phyloP scores from a whole-genome alignment of 257 asterid genomes.

The Cinchona pubescens region DNA sequence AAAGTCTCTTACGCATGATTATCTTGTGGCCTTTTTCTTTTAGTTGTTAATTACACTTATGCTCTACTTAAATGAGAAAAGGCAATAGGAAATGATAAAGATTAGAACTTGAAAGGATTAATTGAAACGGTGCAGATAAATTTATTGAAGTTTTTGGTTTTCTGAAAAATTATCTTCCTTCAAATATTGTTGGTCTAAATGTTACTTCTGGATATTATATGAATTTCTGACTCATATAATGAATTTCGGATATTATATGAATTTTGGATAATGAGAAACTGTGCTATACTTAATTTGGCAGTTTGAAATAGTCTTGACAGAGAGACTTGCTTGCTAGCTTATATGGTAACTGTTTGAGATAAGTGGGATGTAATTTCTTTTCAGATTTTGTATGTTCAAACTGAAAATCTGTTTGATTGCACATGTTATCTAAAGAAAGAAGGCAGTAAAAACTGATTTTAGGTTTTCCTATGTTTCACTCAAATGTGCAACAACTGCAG shows the following conservation, averaged over 20 bases:
- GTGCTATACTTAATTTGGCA: not conserved
- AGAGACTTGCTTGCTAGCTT: not conserved
- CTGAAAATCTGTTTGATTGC: too few relatives aligned
- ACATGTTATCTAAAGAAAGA: too few relatives aligned
- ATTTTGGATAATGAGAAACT: not conserved
- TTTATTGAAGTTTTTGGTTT: not conserved
- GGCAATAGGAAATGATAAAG: not conserved
- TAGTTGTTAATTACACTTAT: not conserved
- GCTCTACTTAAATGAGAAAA: not conserved
- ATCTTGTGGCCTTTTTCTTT: not conserved
- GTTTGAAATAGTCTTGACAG: not conserved
- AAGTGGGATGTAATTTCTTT: not conserved
- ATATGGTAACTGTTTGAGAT: not conserved
- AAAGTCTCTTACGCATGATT: not conserved
- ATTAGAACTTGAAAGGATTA: not conserved
- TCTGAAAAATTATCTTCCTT: not conserved
- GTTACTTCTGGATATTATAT: not conserved
- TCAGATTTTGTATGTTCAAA: too few relatives aligned
- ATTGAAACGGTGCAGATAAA: not conserved
- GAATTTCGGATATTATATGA: not conserved
- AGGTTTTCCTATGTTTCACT: not conserved
- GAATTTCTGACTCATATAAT: not conserved
- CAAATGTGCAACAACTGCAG: not conserved
- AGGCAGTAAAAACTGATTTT: not conserved
- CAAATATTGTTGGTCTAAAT: too few relatives aligned